A percentile compares a stretch with the other conserved stretches of the same genome.
These are phyloP conservation scores for Camelina laxa DNA, from an alignment of 345 rosid genomes.

Conservation along the genomic window DNA sequence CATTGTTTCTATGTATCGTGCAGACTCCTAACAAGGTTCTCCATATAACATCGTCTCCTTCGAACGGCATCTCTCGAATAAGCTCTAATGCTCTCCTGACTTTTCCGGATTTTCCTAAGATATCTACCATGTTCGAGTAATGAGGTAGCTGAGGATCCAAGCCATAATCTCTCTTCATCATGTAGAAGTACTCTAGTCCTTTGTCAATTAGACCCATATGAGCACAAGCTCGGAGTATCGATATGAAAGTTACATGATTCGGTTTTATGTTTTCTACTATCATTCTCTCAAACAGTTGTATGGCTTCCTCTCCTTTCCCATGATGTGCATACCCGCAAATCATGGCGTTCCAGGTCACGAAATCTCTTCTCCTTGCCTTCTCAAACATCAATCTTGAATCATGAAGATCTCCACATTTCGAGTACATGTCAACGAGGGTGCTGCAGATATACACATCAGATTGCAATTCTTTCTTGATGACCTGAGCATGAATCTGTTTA, in stretches of 20 bases:
- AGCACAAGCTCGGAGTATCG: slow-evolving; percentile 93
- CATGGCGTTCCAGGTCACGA: slow-evolving; percentile 95
- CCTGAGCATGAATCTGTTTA: slow-evolving; percentile 84
- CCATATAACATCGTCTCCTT: slow-evolving; percentile 85
- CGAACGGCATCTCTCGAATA: slow-evolving; percentile 72
- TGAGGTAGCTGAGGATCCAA: slow-evolving; percentile 83
- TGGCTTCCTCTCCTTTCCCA: slow-evolving; percentile 80
- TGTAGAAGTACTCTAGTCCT: slow-evolving; percentile 67
- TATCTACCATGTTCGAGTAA: slow-evolving; percentile 90
- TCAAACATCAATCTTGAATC: slow-evolving; percentile 75
- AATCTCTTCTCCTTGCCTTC: slow-evolving; percentile 66
- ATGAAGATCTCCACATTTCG: slow-evolving; percentile 84
- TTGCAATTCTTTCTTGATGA: slow-evolving; percentile 74
- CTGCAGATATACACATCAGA: slow-evolving; percentile 79
- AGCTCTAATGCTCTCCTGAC: slow-evolving; percentile 60
- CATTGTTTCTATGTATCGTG: slow-evolving; percentile 64
- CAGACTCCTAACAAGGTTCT: slow-evolving; percentile 82
- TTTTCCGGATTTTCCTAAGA: slow-evolving; percentile 83
- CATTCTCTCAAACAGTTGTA: slow-evolving; percentile 68
- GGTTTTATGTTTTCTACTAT: slow-evolving; percentile 58
- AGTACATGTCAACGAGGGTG: slow-evolving; percentile 95
- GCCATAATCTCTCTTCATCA: slow-evolving; percentile 62
- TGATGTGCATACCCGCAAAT: slow-evolving; percentile 87
- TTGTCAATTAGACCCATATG: slow-evolving; percentile 71
- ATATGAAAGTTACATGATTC: slow-evolving; percentile 81